A percentile compares a stretch with the other conserved stretches of the same genome.
Conservation (phyloP, 345 rosid genomes). For the Boechera retrofracta region DNA sequence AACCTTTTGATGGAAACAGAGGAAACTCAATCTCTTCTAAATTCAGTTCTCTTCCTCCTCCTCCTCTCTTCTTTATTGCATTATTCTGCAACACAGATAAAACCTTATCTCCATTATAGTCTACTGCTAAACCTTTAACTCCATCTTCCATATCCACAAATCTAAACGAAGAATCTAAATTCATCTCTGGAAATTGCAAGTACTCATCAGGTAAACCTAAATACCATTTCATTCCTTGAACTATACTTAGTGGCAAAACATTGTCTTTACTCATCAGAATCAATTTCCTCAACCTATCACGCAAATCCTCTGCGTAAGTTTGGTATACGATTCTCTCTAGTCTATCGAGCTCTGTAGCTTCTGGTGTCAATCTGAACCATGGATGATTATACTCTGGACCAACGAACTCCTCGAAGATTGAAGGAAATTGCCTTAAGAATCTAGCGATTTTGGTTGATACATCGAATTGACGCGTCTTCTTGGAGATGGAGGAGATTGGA, state of each 20-base stretch:
- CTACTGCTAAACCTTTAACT: constrained; percentile 64
- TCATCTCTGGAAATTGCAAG: constrained; percentile 47
- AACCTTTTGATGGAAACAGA: constrained; percentile 77
- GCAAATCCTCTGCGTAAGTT: constrained; percentile 58
- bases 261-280: constrained; percentile 72
- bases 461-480: constrained; percentile 68
- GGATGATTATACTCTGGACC: constrained; percentile 78
- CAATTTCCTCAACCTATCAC: constrained; percentile 64
- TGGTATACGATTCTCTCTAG: constrained; percentile 58
- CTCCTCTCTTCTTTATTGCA: constrained; percentile 49
- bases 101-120: constrained; percentile 44
- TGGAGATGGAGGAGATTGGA: constrained; percentile 78
- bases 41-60: constrained; percentile 32
- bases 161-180: constrained; percentile 58
- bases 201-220: constrained; percentile 77
- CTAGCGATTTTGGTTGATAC: constrained; percentile 70
- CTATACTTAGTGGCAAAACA: constrained; percentile 73
- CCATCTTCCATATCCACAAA: constrained; percentile 80
- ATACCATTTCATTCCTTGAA: constrained; percentile 87
- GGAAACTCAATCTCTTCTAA: constrained; percentile 63
- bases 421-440: constrained; percentile 73
- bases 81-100: constrained; percentile 69
- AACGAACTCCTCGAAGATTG: constrained; percentile 76
- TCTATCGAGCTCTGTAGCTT: constrained; percentile 66
- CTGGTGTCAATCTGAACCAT: constrained; percentile 85